Evolutionary conservation across 2,329 filamentous ascomycete species (phyloP).

Genomic region (Neodidymelliopsis sp.): DNA sequence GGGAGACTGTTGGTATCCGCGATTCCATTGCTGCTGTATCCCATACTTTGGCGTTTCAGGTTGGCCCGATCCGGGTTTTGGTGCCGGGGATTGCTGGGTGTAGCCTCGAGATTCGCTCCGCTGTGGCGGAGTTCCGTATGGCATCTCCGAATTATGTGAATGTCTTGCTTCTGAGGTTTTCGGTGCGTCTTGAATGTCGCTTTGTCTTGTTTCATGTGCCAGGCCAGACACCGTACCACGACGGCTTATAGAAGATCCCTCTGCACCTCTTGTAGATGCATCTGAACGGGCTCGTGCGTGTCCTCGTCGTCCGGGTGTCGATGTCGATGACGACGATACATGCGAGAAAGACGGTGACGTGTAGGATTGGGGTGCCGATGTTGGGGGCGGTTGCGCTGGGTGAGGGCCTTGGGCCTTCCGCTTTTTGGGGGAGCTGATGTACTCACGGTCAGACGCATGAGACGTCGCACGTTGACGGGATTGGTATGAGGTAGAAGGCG

Average conservation of each 20-base stretch:
- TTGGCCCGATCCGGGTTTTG: constrained; percentile 39
- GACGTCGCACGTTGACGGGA: constrained; percentile 59
- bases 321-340: constrained; percentile 62
- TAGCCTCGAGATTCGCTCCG: constrained; percentile 29
- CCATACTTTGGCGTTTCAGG: constrained; percentile 46
- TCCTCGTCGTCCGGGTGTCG: constrained; percentile 64
- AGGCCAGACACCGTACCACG: constrained; percentile 44
- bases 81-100: constrained; percentile 34
- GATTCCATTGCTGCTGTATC: constrained; percentile 43
- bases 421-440: constrained; percentile 82
- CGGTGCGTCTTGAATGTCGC: constrained; percentile 35
- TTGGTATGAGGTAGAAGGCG: constrained; percentile 42
- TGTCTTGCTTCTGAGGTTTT: constrained; percentile 34
- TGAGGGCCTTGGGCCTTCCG: constrained; percentile 73
- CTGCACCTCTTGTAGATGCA: constrained; percentile 55
- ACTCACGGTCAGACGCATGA: constrained; percentile 63
- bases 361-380: constrained; percentile 57
- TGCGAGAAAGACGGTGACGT: constrained; percentile 62
- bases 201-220: constrained; percentile 40
- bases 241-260: constrained; percentile 43
- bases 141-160: constrained; percentile 28
- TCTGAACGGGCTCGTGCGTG: constrained; percentile 73
- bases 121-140: constrained; percentile 30
- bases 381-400: constrained; percentile 59
- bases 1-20: constrained; percentile 44